Conservation (phyloP, 306 rosid species). For the Gastrolobium bilobum region DNA sequence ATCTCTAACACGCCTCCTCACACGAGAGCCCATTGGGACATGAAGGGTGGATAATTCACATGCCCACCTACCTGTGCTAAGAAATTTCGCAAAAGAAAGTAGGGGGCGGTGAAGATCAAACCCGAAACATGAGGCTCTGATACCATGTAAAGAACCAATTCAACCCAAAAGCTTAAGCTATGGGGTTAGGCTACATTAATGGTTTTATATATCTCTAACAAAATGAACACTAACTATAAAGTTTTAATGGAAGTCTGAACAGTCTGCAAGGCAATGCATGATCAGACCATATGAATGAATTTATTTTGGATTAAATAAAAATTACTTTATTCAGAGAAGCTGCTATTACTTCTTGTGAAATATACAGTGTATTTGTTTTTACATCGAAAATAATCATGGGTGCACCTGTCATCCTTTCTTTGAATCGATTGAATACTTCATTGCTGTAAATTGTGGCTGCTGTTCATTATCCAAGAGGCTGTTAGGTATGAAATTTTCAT, state of each 20-base stretch:
- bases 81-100: too few relatives aligned
- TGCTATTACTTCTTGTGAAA: background rate
- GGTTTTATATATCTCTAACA: too few relatives aligned
- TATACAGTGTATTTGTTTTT: constrained; percentile 1
- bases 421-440: constrained; percentile 31
- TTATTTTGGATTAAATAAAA: background rate
- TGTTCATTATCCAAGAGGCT: constrained; percentile 29
- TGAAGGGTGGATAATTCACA: too few relatives aligned
- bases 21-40: too few relatives aligned
- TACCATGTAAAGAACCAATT: too few relatives aligned
- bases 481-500: constrained; percentile 41
- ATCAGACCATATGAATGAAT: background rate
- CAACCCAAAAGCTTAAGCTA: too few relatives aligned
- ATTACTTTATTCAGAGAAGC: constrained; percentile 19
- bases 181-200: too few relatives aligned
- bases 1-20: too few relatives aligned
- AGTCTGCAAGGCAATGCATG: constrained; percentile 12
- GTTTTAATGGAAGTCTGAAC: constrained; percentile 30
- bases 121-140: too few relatives aligned
- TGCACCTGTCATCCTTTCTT: constrained; percentile 32
- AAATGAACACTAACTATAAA: background rate
- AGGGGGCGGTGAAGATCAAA: too few relatives aligned
- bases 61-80: too few relatives aligned
- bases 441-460: constrained; percentile 35
- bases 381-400: background rate